phyloP scores from a whole-genome alignment of 1,139 yeast species.

The Torulaspora pretoriensis region DNA sequence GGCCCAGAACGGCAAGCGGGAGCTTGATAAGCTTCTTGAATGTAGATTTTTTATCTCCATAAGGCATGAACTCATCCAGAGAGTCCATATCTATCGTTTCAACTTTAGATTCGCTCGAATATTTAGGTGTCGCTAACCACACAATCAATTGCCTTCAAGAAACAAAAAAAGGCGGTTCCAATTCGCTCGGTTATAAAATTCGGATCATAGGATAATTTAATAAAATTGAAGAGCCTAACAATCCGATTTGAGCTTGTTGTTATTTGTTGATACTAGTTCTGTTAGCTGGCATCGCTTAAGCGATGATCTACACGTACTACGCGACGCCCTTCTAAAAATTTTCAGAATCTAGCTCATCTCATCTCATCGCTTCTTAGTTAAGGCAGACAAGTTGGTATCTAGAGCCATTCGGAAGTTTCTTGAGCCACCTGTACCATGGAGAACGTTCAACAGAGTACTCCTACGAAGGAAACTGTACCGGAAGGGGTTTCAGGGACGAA shows the following conservation, averaged over 20 bases:
- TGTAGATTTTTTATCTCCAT: constrained; percentile 13
- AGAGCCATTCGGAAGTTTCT: background rate
- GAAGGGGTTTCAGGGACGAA: constrained; percentile 3
- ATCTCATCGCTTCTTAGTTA: constrained; percentile 18
- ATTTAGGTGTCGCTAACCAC: background rate
- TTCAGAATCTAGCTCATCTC: constrained; percentile 23
- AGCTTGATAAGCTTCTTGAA: constrained; percentile 19
- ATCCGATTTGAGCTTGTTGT: background rate
- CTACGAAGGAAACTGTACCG: background rate
- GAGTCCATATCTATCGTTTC: constrained; percentile 7
- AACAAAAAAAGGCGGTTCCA: too few relatives aligned
- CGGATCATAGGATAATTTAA: too few relatives aligned
- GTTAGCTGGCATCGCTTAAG: background rate
- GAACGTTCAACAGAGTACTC: constrained; percentile 6
- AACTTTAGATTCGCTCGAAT: background rate
- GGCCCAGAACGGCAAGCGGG: constrained; percentile 20
- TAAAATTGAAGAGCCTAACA: background rate
- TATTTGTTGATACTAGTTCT: background rate
- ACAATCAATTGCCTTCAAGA: too few relatives aligned
- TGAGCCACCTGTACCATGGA: constrained; percentile 3
- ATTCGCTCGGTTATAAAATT: too few relatives aligned
- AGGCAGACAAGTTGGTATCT: background rate
- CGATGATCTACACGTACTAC: constrained; percentile 1
- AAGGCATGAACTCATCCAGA: constrained; percentile 15
- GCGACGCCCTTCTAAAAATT: constrained; percentile 16